phyloP scores from a whole-genome alignment of 2,329 filamentous ascomycete genomes.

The Ascosphaera aggregata region DNA sequence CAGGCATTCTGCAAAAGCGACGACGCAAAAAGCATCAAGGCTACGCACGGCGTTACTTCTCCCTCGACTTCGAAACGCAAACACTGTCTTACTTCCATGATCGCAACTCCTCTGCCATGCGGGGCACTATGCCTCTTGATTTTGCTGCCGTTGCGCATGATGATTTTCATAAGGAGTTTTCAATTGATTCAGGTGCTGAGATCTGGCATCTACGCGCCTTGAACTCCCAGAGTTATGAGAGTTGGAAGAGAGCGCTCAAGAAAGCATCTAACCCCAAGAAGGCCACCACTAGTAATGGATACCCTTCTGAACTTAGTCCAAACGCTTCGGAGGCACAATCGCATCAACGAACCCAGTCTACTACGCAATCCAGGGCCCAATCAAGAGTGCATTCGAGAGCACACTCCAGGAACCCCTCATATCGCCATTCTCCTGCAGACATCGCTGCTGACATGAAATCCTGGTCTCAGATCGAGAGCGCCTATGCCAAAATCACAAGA shows the following conservation, averaged over 20 bases:
- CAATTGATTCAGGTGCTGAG: slow-evolving; percentile 88
- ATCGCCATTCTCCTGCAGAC: slow-evolving; percentile 8
- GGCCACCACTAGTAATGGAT: slow-evolving; percentile 12
- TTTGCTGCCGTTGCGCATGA: slow-evolving; percentile 80
- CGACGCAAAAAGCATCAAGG: slow-evolving; percentile 85
- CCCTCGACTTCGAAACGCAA: slow-evolving; percentile 78
- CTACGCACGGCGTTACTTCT: slow-evolving; percentile 84
- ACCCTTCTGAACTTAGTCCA: no score
- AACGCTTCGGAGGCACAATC: slow-evolving; percentile 11
- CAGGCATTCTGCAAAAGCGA: slow-evolving; percentile 69
- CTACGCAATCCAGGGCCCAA: no score
- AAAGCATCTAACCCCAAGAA: slow-evolving; percentile 60
- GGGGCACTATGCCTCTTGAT: slow-evolving; percentile 79
- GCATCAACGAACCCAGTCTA: slow-evolving; percentile 12
- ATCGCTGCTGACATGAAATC: slow-evolving; percentile 45
- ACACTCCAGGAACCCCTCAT: no score
- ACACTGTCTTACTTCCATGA: slow-evolving; percentile 95
- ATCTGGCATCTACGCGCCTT: slow-evolving; percentile 82
- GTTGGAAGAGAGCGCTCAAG: slow-evolving; percentile 72
- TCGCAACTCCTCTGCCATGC: slow-evolving; percentile 72
- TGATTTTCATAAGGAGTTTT: slow-evolving; percentile 72
- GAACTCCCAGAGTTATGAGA: slow-evolving; percentile 62
- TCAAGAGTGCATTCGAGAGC: no score
- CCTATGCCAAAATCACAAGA: slow-evolving; percentile 69
- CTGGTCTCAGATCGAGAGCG: slow-evolving; percentile 65